Evolutionary conservation across 495 filamentous ascomycete genomes (phyloP).

Genomic region (Sordaria brevicollis): DNA sequence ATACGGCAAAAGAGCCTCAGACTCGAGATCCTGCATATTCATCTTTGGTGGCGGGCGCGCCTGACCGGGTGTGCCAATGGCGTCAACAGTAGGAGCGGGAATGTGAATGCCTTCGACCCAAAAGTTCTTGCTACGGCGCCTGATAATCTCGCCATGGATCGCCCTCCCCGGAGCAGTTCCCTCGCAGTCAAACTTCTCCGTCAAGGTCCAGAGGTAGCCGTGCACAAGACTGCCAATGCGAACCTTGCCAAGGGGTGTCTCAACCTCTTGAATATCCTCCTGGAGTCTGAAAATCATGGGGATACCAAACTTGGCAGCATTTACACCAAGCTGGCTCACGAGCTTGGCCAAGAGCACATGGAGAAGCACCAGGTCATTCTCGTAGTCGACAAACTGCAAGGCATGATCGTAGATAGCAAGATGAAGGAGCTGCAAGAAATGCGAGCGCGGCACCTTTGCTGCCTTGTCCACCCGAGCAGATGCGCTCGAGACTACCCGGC

Average conservation of each 20-base stretch:
- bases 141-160: constrained; percentile 65
- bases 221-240: constrained; percentile 74
- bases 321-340: constrained; percentile 70
- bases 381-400: constrained; percentile 55
- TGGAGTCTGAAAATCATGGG: constrained; percentile 85
- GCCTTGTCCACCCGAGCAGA: constrained; percentile 51
- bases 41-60: constrained; percentile 35
- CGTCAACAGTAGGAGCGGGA: constrained; percentile 47
- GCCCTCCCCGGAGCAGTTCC: constrained; percentile 51
- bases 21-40: constrained; percentile 39
- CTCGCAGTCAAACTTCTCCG: constrained; percentile 69
- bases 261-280: constrained; percentile 62
- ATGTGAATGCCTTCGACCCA: constrained; percentile 69
- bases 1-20: constrained; percentile 53
- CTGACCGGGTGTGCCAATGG: constrained; percentile 37
- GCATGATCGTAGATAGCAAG: constrained; percentile 80
- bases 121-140: constrained; percentile 55
- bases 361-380: constrained; percentile 62
- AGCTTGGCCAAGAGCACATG: constrained; percentile 65
- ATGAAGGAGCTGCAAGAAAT: constrained; percentile 76
- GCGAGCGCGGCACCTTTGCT: constrained; percentile 43
- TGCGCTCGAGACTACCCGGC: constrained; percentile 59
- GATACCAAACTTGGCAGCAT: constrained; percentile 64
- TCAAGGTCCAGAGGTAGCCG: constrained; percentile 74
- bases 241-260: constrained; percentile 53